Base-by-base conservation (phyloP, 805 yeast genomes). In the Lachancea quebecensis region DNA sequence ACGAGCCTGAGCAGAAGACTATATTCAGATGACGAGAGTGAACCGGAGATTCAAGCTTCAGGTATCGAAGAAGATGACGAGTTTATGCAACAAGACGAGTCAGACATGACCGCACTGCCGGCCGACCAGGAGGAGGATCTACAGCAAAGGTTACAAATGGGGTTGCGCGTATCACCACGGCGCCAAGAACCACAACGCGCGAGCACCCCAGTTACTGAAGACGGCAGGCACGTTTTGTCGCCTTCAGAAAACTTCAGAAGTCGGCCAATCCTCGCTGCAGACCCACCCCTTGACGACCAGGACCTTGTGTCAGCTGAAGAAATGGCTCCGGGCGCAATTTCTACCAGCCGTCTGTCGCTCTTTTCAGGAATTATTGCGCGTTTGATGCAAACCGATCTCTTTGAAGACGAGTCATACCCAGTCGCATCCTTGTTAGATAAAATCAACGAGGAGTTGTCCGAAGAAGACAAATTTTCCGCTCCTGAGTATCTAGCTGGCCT, bases 321-420 rank as follows among this genome's bases (percentile, higher is more conserved):
- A 25, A 48, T 42, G 36, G 58, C 52, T 28, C 47, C 53, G 17
- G 72, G 69, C 10, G 63, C 62, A 9, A 69, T 81, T 15, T 77
- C 85, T 3, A 70, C 72, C 2, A 68, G 73, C 15, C 69, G 87
- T 51, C 65, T 71, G 42, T 68, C 65, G n/a, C 55, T 59, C 28
- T 72, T 79, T 55, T 70, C 73, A 16, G 67, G 70, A 48, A 60
- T 70, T 10, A 67, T 76, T 16, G 79, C 82, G 1, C 63, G 60
- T 18, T 62, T 78, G 36, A 66, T 75, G 55, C 70, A 71, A 45
- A 65, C 73, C 4, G 69, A 66, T 16, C 45, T 70, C 4, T 73
- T 70, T 45, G 72, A 69, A 16, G 74, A 71, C 25, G 77, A 72
- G 31, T 69, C 69, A 47, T 71, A 73, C 42, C 62, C 71, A 1